Evolutionary conservation across 2,329 filamentous ascomycete genomes (phyloP).

Genomic region (Microdochium bolleyi): DNA sequence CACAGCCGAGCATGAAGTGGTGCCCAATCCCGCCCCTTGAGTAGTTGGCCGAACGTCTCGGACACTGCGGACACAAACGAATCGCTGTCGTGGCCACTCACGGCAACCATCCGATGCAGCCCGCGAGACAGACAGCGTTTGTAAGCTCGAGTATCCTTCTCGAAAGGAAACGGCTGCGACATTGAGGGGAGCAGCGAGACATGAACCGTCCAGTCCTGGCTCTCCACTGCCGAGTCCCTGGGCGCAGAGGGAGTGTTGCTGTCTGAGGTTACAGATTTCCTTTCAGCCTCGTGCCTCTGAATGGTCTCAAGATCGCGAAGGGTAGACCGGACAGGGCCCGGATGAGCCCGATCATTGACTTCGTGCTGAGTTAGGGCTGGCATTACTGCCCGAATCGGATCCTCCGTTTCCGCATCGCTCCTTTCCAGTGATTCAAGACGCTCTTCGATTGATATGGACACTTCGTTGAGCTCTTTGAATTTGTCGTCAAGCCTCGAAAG

Average conservation of each 20-base stretch:
- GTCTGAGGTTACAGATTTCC: background rate
- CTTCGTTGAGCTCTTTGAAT: conserved; percentile 41
- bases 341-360: conserved; percentile 1
- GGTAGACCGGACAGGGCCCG: background rate
- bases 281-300: background rate
- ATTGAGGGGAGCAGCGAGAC: conserved; percentile 48
- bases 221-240: conserved; percentile 4
- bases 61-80: conserved; percentile 42
- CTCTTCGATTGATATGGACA: conserved; percentile 44
- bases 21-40: conserved; percentile 45
- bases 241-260: conserved; percentile 9
- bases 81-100: conserved; percentile 38
- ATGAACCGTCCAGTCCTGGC: conserved; percentile 45
- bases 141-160: conserved; percentile 53
- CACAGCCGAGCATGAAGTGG: conserved; percentile 52
- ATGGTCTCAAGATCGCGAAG: background rate
- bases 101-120: conserved; percentile 47
- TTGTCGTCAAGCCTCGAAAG: conserved; percentile 37
- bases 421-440: conserved; percentile 42
- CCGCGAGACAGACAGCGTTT: conserved; percentile 53
- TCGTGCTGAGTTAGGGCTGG: conserved; percentile 16
- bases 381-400: conserved; percentile 15
- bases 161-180: conserved; percentile 50
- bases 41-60: conserved; percentile 38
- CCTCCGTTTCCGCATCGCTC: conserved; percentile 16